Evolutionary conservation across 805 yeast species (phyloP), one percentile per base, ranked within the genome.

Genomic region (Cyberlindnera mrakii): DNA sequence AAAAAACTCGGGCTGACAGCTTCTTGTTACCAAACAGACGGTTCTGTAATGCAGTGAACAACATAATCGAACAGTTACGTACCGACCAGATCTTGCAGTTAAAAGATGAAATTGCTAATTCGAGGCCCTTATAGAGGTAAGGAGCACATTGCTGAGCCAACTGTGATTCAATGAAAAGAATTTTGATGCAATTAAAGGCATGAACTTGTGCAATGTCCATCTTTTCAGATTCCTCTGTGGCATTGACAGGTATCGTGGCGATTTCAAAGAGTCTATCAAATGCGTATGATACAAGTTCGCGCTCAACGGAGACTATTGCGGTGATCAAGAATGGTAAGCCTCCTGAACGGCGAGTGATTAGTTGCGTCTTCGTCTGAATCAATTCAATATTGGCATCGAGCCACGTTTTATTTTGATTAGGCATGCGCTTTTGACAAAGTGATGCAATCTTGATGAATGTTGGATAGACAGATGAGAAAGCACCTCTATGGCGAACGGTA

Each of bases 21-120:
- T 58, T 60, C 46, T 70, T 69, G 59, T 73, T 75, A 2, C 95
- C 95, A 63, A 91, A 90, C 5, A 93, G 57, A 46, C 91, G 72
- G 46, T 82, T 83, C 54, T 87, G 93, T 34, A 91, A 63, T 0
- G 96, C 80, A 1, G 95, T 82, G 59, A 89, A 91, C 33, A 91
- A 69, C 98, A 91, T 93, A 16, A 90, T 84, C 0, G 96, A 88
- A 61, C 97, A 87, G 59, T 91, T 91, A 57, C 96, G 72, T 23
- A 91, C 74, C 0, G 96, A 80, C 98, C 98, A 91, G 19, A 79
- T 68, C 2, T 72, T 66, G 2, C 85, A 77, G 1, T 76, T 70
- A 62, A 91, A 87, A 30, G 80, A 72, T 2, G 64, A 53, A 35
- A 93, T 68, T 0, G 95, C 70, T 17, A 86, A 59, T 20, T 71